Conservation (phyloP, 2,329 filamentous ascomycete species). For the Xylariomycetidae sp. region DNA sequence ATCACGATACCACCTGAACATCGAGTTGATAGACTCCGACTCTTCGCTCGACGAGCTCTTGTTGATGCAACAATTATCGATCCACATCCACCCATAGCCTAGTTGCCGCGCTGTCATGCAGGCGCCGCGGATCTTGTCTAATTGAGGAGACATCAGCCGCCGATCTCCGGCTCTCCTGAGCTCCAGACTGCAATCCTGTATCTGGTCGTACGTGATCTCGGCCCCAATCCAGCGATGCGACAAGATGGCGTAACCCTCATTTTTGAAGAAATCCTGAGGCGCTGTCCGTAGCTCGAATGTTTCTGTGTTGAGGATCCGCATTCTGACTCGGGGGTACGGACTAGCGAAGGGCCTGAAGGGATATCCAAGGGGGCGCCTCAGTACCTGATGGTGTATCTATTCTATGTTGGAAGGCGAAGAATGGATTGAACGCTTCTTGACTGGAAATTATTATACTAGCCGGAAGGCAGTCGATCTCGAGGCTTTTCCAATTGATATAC, state of each 20-base stretch:
- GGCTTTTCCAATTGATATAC: too few relatives aligned
- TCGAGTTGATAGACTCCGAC: too few relatives aligned
- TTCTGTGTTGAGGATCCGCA: not conserved
- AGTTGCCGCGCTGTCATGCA: not conserved
- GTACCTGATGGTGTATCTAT: too few relatives aligned
- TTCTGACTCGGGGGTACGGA: too few relatives aligned
- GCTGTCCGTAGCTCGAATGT: not conserved
- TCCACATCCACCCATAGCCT: not conserved
- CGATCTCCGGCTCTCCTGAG: not conserved
- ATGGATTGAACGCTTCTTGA: too few relatives aligned
- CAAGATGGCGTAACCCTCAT: not conserved
- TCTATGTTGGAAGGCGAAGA: too few relatives aligned
- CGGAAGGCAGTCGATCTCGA: too few relatives aligned
- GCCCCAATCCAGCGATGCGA: constrained; percentile 1
- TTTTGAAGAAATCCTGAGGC: not conserved
- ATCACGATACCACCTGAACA: constrained; percentile 1
- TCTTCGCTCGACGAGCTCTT: constrained; percentile 1
- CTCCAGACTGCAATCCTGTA: not conserved
- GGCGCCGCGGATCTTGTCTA: constrained; percentile 1
- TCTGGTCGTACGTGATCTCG: not conserved
- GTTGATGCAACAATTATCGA: not conserved
- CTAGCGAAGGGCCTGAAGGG: too few relatives aligned
- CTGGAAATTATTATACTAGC: too few relatives aligned
- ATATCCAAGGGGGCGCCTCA: too few relatives aligned
- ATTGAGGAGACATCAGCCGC: not conserved